phyloP scores from a whole-genome alignment of 768 basidiomycete genomes.

The Amanita muscaria region DNA sequence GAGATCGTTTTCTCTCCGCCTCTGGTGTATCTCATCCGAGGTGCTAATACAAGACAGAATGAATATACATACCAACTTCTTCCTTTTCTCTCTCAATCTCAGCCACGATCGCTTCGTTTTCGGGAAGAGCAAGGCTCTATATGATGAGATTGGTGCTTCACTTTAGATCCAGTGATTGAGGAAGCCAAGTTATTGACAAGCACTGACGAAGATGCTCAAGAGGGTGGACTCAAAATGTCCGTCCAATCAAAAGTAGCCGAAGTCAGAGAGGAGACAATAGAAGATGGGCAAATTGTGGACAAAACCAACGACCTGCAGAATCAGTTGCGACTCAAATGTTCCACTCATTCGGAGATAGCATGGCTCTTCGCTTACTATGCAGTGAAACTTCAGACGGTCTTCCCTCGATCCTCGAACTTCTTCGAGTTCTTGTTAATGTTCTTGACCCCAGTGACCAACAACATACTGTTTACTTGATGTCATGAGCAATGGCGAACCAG shows the following conservation, averaged over 20 bases:
- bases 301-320: conserved; percentile 6
- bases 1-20: conserved; percentile 88
- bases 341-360: conserved; percentile 1
- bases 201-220: conserved; percentile 39
- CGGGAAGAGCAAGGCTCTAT: conserved; percentile 76
- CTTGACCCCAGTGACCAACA: conserved; percentile 91
- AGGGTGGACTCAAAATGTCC: conserved; percentile 55
- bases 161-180: conserved; percentile 55
- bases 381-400: conserved; percentile 59
- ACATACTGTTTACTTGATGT: conserved; percentile 81
- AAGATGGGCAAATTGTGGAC: neutral
- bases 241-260: conserved; percentile 31
- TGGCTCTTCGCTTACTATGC: neutral
- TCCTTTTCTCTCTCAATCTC: conserved; percentile 98
- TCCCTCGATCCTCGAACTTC: conserved; percentile 84
- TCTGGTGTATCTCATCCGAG: conserved; percentile 37
- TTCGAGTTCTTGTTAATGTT: conserved; percentile 91
- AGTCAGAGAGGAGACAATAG: conserved; percentile 14
- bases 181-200: conserved; percentile 52
- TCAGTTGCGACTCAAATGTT: conserved; percentile 8
- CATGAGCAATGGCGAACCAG: conserved; percentile 6
- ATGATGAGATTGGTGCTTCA: conserved; percentile 7
- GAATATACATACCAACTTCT: conserved; percentile 78
- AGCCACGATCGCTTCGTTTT: conserved; percentile 87
- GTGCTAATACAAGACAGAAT: neutral